Conservation (phyloP, 768 basidiomycete genomes). For the Cubamyces lactineus region DNA sequence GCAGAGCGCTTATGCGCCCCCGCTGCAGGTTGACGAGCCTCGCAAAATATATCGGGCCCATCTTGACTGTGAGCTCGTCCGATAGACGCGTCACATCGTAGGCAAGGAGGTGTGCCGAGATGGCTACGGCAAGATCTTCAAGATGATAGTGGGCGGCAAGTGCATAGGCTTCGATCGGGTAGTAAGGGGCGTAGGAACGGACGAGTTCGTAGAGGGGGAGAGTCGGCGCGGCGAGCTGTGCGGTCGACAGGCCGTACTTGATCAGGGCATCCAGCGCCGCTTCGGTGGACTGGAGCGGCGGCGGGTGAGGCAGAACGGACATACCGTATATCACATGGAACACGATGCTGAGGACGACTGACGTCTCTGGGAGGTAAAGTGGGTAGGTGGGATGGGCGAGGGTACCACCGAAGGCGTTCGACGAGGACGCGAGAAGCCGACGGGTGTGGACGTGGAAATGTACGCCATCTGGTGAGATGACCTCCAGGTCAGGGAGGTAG, state of each 20-base stretch:
- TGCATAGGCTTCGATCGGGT: constrained; percentile 46
- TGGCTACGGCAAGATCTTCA: constrained; percentile 41
- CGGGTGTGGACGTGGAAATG: constrained; percentile 37
- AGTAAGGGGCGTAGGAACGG: constrained; percentile 38
- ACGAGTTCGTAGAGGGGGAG: constrained; percentile 38
- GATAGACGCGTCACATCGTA: constrained; percentile 39
- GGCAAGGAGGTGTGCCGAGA: constrained; percentile 44
- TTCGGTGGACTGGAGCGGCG: constrained; percentile 33
- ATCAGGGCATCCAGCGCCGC: constrained; percentile 31
- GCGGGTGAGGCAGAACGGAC: constrained; percentile 28
- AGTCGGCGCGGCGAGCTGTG: constrained; percentile 32
- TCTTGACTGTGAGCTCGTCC: constrained; percentile 42
- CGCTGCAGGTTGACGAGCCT: constrained; percentile 45
- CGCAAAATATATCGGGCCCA: constrained; percentile 47
- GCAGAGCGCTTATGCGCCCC: constrained; percentile 41
- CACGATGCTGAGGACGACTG: constrained; percentile 38
- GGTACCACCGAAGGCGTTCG: constrained; percentile 33
- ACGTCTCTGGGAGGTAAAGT: constrained; percentile 32
- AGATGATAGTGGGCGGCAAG: constrained; percentile 43
- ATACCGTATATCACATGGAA: constrained; percentile 40
- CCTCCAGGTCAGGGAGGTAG: constrained; percentile 29
- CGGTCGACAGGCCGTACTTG: constrained; percentile 35
- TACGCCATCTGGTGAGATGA: constrained; percentile 35
- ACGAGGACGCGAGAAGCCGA: constrained; percentile 28
- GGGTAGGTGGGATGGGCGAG: constrained; percentile 26